Evolutionary conservation across 306 rosid genomes (phyloP), one percentile per base, ranked within the genome.

Genomic region (Vigna radiata): DNA sequence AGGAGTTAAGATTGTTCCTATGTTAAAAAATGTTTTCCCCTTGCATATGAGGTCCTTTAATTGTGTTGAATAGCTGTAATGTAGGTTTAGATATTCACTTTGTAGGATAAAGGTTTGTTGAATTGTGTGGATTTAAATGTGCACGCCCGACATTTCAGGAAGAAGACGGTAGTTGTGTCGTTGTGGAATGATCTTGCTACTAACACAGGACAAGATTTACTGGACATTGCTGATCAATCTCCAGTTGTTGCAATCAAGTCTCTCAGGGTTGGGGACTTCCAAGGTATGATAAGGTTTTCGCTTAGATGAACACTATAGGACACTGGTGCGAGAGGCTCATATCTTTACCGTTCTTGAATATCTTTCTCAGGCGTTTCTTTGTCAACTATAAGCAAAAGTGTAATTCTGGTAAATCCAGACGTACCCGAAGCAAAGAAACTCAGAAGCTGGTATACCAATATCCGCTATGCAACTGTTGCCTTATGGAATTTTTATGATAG

Each of bases 141-240:
- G 7, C 56, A 14, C 60, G 71, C 52, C 48, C 47, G 44, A 12
- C 55, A 37, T 77, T 87, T 76, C 90, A 95, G 99, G 33, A 92
- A 88, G 70, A 95, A 88, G 85, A 89, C 97, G 14, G 97, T 95
- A 48, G 91, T 88, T 29, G 93, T 95, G 73, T 92, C 99, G 19
- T 75, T 95, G 86, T 95, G 99, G 99, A 85, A 85, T 71, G 99
- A 92, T 1, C 99, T 92, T 66, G 97, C 99, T 50, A 95, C 94
- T 59, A 78, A 13, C 77, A 66, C 85, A 3, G 99, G 99, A 16
- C 97, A 95, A 81, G 91, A 90, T 37, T 81, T 95, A 80, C 79
- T 95, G 58, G 94, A 92, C 75, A 78, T 68, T 8, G 96, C 78
- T 65, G 91, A 92, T 61, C 81, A 85, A 70, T 86, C 87, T 43